Evolutionary conservation across 371 early-diverging fungal species (phyloP), one percentile per base, ranked within the genome.

Genomic region (Mucor velutinosus): DNA sequence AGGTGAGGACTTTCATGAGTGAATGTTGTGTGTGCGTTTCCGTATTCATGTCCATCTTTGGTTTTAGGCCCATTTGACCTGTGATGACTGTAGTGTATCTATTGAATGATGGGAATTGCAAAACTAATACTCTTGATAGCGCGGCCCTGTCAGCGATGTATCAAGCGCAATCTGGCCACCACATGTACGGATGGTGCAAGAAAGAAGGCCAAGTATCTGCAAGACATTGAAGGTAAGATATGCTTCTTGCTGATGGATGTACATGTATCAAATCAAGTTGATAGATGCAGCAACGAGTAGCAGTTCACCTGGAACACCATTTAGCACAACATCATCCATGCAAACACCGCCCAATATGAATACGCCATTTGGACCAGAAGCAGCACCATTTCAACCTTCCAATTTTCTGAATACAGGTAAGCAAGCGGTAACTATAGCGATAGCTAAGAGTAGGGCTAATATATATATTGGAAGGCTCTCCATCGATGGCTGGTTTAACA

Each of bases 181-280:
- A 83, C 90, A 1, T 94, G 95, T 70, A 81, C 86, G 1, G 94
- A 94, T 66, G 95, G 93, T 12, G 76, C 83, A 45, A 82, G 95
- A 47, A 94, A 93, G 68, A 89, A 87, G 73, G 94, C 95, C 51
- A 95, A 95, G 78, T 94, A 95, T 66, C 78, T 95, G 59, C 82
- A 85, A 62, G 90, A 90, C 15, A 74, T 75, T 45, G 72, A 77
- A 59, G 80, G 68, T 66, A 69, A 39, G 19, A 17, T 17, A 25
- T 35, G 39, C n/a, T 41, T 6, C 2, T 30, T 30, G 30, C 6
- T 30, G 35, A 47, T 47, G 21, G 19, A 43, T 43, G 11, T 19
- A 43, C 7, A 33, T 57, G 1, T 62, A 19, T 37, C 12, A 10
- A 15, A 45, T 23, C n/a, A 59, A 12, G 11, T 37, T 27, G 23